These are phyloP conservation scores for Tuber indicum DNA, from an alignment of 495 filamentous ascomycete species.

Conservation along the genomic window DNA sequence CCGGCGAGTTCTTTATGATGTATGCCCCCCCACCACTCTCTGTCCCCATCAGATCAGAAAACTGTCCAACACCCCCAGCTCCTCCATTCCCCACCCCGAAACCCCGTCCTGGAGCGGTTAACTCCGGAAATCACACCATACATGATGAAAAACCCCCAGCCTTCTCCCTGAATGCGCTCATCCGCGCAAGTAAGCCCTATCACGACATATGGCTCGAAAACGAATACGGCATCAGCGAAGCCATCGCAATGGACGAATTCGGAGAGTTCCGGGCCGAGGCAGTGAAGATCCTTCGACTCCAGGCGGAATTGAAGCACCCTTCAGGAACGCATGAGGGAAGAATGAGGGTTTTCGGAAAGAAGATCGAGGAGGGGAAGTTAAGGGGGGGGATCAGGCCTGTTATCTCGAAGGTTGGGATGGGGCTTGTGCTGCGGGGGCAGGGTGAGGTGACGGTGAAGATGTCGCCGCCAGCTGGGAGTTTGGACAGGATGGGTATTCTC, in stretches of 20 bases:
- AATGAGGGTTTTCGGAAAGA: neutral
- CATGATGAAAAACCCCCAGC: neutral
- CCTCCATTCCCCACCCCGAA: neutral
- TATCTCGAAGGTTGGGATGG: neutral
- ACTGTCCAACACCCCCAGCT: neutral
- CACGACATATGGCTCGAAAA: neutral
- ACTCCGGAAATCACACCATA: neutral
- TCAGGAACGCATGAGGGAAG: neutral
- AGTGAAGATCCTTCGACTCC: neutral
- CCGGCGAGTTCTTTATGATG: neutral
- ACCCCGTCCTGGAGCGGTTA: neutral
- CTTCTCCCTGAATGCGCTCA: neutral
- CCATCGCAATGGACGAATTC: neutral
- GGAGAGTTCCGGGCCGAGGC: neutral
- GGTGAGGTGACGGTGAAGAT: neutral
- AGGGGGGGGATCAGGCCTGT: neutral
- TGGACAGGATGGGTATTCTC: neutral
- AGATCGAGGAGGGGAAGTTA: neutral
- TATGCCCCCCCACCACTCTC: neutral
- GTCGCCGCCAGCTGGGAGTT: neutral
- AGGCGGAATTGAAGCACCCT: neutral
- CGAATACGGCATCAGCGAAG: neutral
- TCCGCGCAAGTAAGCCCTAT: neutral
- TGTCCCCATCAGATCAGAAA: neutral
- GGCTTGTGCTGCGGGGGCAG: neutral